Evolutionary conservation across 129 eudicot species (phyloP).

Genomic region (Saussurea involucrata): DNA sequence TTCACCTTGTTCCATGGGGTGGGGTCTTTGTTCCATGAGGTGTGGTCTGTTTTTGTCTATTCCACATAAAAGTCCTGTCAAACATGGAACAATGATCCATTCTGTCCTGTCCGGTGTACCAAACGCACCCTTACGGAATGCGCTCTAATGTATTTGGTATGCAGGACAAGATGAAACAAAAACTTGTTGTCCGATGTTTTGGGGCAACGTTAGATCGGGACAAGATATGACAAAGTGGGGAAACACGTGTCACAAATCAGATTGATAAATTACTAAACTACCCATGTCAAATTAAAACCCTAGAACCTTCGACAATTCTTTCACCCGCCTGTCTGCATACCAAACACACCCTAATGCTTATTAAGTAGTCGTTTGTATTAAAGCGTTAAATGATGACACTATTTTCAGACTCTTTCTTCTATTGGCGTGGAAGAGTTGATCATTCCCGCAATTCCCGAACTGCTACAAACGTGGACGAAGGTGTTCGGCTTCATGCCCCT

Average conservation of each 20-base stretch:
- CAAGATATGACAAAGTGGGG: neutral
- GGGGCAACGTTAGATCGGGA: neutral
- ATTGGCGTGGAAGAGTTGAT: slow-evolving; percentile 58
- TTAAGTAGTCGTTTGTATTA: neutral
- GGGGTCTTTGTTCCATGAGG: no score
- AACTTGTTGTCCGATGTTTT: no score
- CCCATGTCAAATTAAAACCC: neutral
- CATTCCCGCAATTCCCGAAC: slow-evolving; percentile 63
- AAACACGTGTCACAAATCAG: no score
- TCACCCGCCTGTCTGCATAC: neutral
- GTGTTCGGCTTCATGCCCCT: slow-evolving; percentile 52
- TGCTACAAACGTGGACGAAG: slow-evolving; percentile 58
- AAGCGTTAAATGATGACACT: neutral
- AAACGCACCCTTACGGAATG: no score
- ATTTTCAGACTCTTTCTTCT: slow-evolving; percentile 49
- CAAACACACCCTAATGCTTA: neutral
- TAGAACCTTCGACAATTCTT: no score
- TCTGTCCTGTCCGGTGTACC: no score
- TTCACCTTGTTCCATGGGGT: no score
- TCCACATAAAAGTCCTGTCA: no score
- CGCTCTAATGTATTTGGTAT: no score
- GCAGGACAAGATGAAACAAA: no score
- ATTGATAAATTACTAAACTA: neutral
- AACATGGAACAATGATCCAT: no score
- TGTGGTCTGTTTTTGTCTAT: no score